A percentile compares a stretch with the other conserved stretches of the same genome.
These are phyloP conservation scores for Cornus florida DNA, from an alignment of 148 eudicot species.

Conservation along the genomic window DNA sequence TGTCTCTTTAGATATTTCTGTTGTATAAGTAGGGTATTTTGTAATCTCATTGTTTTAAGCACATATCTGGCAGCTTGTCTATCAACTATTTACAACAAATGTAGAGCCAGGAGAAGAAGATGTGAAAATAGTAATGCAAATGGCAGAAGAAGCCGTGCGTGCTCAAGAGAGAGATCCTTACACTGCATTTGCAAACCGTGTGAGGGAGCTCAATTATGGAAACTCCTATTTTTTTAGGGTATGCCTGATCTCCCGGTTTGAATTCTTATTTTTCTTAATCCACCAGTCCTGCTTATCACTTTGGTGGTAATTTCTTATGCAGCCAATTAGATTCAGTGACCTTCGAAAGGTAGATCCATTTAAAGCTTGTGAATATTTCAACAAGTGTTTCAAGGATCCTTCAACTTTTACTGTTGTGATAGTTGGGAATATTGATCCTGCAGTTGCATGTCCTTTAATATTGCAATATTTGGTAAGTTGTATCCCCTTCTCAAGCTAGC, in stretches of 20 bases:
- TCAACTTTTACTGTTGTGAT: slow-evolving; percentile 74
- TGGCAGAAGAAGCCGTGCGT: slow-evolving; percentile 86
- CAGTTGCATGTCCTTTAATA: slow-evolving; percentile 55
- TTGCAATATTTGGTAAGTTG: slow-evolving; percentile 75
- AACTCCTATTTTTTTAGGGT: slow-evolving; percentile 83
- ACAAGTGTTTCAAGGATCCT: slow-evolving; percentile 72
- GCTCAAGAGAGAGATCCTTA: slow-evolving; percentile 96
- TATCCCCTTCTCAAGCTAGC: background rate
- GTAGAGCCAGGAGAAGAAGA: slow-evolving; percentile 82
- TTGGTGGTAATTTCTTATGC: slow-evolving; percentile 29
- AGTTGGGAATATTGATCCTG: slow-evolving; percentile 78
- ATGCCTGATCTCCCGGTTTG: slow-evolving; percentile 13
- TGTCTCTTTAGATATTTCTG: slow-evolving; percentile 12
- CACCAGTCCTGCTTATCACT: background rate
- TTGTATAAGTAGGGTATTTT: background rate
- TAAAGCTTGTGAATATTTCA: slow-evolving; percentile 80
- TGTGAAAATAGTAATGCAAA: slow-evolving; percentile 87
- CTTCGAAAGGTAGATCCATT: slow-evolving; percentile 65
- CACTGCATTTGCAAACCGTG: slow-evolving; percentile 85
- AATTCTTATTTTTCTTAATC: slow-evolving; percentile 5
- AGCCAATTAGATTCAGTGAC: slow-evolving; percentile 66
- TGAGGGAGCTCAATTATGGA: slow-evolving; percentile 90
- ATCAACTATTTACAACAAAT: slow-evolving; percentile 74
- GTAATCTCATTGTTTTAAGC: no score
- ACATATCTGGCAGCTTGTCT: slow-evolving; percentile 59